A percentile compares a stretch with the other conserved stretches of the same genome.
These are phyloP conservation scores for Penicillium nucicola DNA, from an alignment of 495 filamentous ascomycete genomes.

Conservation along the genomic window DNA sequence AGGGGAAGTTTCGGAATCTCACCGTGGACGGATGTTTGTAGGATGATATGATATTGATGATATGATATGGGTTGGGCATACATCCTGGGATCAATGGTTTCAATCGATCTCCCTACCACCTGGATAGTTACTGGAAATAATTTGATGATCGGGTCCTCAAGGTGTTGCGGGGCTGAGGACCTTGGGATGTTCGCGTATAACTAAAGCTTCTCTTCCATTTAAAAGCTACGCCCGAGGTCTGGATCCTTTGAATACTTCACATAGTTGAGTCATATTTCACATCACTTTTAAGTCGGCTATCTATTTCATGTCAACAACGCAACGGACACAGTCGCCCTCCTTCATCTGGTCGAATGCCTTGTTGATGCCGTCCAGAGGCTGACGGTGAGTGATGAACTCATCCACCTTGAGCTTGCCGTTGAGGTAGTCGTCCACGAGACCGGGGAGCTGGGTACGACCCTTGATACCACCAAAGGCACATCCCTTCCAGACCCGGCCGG, in stretches of 20 bases:
- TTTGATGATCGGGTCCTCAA: constrained; percentile 9
- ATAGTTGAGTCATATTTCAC: constrained; percentile 25
- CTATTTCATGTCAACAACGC: constrained; percentile 56
- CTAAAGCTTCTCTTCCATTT: background rate
- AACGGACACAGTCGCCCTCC: constrained; percentile 91
- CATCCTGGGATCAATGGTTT: too few relatives aligned
- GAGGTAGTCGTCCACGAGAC: constrained; percentile 87
- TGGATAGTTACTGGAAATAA: too few relatives aligned
- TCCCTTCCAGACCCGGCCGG: constrained; percentile 95
- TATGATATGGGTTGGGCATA: too few relatives aligned
- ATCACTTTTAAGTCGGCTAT: constrained; percentile 19
- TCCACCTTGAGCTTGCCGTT: constrained; percentile 92
- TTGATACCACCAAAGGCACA: constrained; percentile 98
- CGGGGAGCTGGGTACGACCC: constrained; percentile 87
- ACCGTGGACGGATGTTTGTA: too few relatives aligned
- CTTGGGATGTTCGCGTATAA: constrained; percentile 19
- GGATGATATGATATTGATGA: background rate
- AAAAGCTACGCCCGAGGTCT: too few relatives aligned
- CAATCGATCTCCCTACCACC: background rate
- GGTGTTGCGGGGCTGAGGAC: constrained; percentile 19
- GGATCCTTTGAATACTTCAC: too few relatives aligned
- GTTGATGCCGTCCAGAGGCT: constrained; percentile 78
- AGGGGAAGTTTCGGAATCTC: too few relatives aligned
- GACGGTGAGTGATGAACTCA: constrained; percentile 98
- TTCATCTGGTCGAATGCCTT: constrained; percentile 91